phyloP scores from a whole-genome alignment of 352 stramenopile genomes.

The Globisporangium spinosum region DNA sequence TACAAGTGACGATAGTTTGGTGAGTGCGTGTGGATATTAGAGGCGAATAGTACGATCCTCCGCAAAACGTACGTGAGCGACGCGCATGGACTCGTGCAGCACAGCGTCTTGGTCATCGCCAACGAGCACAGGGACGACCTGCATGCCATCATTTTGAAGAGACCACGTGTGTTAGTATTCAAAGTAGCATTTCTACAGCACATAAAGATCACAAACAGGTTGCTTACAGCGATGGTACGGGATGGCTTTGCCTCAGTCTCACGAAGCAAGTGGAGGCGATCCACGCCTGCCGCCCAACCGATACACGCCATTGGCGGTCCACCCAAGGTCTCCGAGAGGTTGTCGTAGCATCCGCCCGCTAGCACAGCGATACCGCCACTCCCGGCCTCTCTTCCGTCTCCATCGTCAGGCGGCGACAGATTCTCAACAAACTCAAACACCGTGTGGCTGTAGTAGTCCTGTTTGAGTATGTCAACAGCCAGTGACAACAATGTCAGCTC shows the following conservation, averaged over 20 bases:
- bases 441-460: conserved; percentile 90
- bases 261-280: conserved; percentile 65
- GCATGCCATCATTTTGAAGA: neutral
- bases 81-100: conserved; percentile 57
- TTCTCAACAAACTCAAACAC: conserved; percentile 88
- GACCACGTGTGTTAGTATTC: neutral
- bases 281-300: conserved; percentile 83
- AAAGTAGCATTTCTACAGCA: neutral
- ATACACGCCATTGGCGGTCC: conserved; percentile 62
- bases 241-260: conserved; percentile 21
- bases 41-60: neutral
- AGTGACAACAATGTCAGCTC: neutral
- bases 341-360: conserved; percentile 83
- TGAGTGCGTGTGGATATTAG: neutral
- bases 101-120: conserved; percentile 41
- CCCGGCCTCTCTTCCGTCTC: conserved; percentile 3
- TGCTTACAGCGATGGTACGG: conserved; percentile 50
- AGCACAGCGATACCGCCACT: conserved; percentile 70
- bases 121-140: conserved; percentile 67
- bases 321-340: conserved; percentile 61
- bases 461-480: neutral
- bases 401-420: conserved; percentile 6
- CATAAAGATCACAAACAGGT: neutral
- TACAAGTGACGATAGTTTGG: neutral
- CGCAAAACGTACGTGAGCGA: conserved; percentile 41